Percentiles rank a stretch among this genome's conserved stretches.
Evolutionary conservation across 106 monocot genomes (phyloP).

Genomic region (Dioscorea alata): DNA sequence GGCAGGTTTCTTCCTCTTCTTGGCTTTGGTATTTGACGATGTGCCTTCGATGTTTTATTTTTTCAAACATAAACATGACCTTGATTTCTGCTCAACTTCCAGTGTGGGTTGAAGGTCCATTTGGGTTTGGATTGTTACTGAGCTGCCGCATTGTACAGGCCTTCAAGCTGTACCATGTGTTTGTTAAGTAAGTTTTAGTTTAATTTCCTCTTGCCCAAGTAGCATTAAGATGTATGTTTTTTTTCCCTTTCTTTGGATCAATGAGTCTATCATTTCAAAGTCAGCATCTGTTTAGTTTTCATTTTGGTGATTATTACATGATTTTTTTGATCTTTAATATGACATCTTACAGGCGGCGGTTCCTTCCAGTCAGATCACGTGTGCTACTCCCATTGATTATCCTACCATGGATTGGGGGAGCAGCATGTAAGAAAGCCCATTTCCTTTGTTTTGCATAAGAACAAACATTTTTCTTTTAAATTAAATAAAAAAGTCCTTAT

Average conservation of each 20-base stretch:
- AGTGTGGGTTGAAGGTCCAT: slow-evolving; percentile 39
- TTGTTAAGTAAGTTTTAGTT: slow-evolving; percentile 27
- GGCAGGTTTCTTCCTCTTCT: slow-evolving; percentile 18
- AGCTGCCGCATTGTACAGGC: slow-evolving; percentile 35
- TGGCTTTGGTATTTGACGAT: no score
- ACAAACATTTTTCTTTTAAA: no score
- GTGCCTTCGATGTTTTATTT: no score
- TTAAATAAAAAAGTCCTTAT: no score
- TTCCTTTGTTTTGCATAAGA: neutral
- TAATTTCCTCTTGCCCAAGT: neutral
- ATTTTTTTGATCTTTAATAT: neutral
- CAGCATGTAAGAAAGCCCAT: slow-evolving; percentile 13
- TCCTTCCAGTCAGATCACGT: slow-evolving; percentile 12
- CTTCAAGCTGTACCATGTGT: slow-evolving; percentile 26
- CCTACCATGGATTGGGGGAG: slow-evolving; percentile 22
- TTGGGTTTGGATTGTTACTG: slow-evolving; percentile 39
- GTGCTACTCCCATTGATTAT: slow-evolving; percentile 19
- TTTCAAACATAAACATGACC: no score
- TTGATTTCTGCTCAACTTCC: neutral
- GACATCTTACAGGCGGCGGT: slow-evolving; percentile 2
- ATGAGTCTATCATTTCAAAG: neutral
- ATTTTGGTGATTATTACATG: no score
- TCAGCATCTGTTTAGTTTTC: neutral
- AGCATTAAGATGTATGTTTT: neutral
- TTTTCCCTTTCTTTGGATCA: neutral